Conservation (phyloP, 164 flowering plant species). For the Vitis vinifera region DNA sequence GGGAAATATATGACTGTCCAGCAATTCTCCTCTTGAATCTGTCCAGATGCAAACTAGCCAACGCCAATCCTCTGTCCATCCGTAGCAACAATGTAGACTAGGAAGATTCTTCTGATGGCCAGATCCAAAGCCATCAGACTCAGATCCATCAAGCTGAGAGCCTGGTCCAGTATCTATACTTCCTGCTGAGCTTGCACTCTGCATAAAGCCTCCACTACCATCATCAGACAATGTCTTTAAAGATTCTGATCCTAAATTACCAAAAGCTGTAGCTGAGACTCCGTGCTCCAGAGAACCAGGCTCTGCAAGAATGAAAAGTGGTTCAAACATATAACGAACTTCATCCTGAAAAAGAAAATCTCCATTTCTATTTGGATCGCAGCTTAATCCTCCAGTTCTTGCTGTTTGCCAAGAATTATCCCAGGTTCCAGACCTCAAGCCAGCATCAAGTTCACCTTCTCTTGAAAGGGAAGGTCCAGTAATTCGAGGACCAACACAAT, state of each 20-base stretch:
- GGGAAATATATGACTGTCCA: slow-evolving; percentile 92
- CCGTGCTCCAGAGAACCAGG: slow-evolving; percentile 82
- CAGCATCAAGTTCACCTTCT: slow-evolving; percentile 77
- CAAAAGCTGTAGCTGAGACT: slow-evolving; percentile 39
- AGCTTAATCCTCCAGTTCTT: slow-evolving; percentile 62
- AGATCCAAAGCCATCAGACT: slow-evolving; percentile 54
- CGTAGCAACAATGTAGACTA: slow-evolving; percentile 96
- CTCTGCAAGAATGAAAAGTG: slow-evolving; percentile 91
- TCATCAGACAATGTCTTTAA: slow-evolving; percentile 60
- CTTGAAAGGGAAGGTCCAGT: slow-evolving; percentile 64
- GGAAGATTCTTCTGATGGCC: slow-evolving; percentile 49
- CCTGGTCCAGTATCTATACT: slow-evolving; percentile 54
- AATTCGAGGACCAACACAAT: slow-evolving; percentile 65
- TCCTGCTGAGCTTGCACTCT: slow-evolving; percentile 46
- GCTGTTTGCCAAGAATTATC: slow-evolving; percentile 83
- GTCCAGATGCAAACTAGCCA: slow-evolving; percentile 98
- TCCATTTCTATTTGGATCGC: slow-evolving; percentile 56
- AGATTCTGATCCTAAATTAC: slow-evolving; percentile 45
- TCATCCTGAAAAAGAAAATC: slow-evolving; percentile 64
- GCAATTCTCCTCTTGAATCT: slow-evolving; percentile 93
- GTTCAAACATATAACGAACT: slow-evolving; percentile 76
- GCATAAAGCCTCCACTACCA: slow-evolving; percentile 47
- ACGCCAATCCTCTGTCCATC: slow-evolving; percentile 99
- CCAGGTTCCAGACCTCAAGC: slow-evolving; percentile 71
- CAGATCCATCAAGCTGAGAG: slow-evolving; percentile 64